These are phyloP conservation scores for Andalucia godoyi DNA, from an alignment of 78 protist species.

Conservation along the genomic window DNA sequence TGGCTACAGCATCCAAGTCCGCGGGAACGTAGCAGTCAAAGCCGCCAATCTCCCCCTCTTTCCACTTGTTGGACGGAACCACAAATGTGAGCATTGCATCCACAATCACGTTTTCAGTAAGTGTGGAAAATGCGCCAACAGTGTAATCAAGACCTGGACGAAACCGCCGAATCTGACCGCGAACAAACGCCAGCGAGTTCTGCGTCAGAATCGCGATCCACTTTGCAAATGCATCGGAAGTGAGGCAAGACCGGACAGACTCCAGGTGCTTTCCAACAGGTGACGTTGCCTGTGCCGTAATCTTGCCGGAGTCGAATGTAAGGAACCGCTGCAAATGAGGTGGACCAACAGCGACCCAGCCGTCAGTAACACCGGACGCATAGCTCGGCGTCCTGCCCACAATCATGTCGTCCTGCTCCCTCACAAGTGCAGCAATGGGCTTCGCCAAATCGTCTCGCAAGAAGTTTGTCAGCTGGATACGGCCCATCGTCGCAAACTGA, in stretches of 20 bases:
- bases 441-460: not conserved
- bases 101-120: not conserved
- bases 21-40: conserved; percentile 15
- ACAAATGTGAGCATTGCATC: conserved; percentile 12
- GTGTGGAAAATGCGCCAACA: not conserved
- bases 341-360: conserved; percentile 9
- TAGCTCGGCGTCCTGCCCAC: not conserved
- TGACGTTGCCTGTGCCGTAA: not conserved
- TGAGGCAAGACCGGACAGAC: no score
- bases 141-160: conserved; percentile 44
- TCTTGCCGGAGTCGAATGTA: not conserved
- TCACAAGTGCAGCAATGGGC: not conserved
- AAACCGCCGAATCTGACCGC: conserved; percentile 12
- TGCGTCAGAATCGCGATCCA: not conserved
- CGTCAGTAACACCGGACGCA: not conserved
- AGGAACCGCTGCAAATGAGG: conserved; percentile 24
- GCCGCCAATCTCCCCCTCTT: conserved; percentile 27
- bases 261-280: no score
- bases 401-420: not conserved
- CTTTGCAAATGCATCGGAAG: not conserved
- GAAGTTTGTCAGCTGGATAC: not conserved
- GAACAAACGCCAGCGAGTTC: no score
- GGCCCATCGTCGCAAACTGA: not conserved
- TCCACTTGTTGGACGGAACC: not conserved
- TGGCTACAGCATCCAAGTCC: not conserved